Base-by-base conservation (phyloP, 148 eudicot genomes). In the Cornus controversa region DNA sequence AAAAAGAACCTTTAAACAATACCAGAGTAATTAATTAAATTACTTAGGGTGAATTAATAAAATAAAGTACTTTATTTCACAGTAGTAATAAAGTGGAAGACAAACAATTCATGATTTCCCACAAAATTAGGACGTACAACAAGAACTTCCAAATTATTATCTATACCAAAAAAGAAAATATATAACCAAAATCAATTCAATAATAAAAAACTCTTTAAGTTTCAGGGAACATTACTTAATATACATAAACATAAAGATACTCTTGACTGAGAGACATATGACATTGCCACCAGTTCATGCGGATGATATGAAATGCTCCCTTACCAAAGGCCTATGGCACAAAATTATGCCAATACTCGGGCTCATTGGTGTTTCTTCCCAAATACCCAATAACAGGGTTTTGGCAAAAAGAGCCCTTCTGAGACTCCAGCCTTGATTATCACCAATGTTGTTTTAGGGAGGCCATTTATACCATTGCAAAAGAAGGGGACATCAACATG, bases 391-490 rank as follows among this genome's bases (percentile, higher is more conserved):
- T 71, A 63, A 13, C 47, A 18, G 69, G 69, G 75, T 47, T 65
- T 24, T 75, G 78, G 80, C 28, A 36, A 54, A 79, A 82, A 79
- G 45, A 83, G 84, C 84, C 75, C 31, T 77, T 82, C 31, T 50
- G 86, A 86, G 88, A 86, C 78, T 82, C 86, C 84, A 86, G 88
- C 88, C 88, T 86, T 83, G 88, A 86, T 86, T n/a, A 78, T 27
- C 5, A 28, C 8, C 22, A 3, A 6, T 40, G 11, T 70, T 42
- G 6, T 67, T 78, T 16, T 9, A 53, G 86, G 88, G 85, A 79
- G 77, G 5, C n/a, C 71, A 76, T 77, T 82, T 79, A 70, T 60
- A 69, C 77, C 76, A 67, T 62, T 72, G 65, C 45, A 57, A 4
- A 26, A 67, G 72, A 71, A 58, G 24, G 26, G 72, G 77, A 75